Conservation (phyloP, 2,329 filamentous ascomycete genomes). For the Diaporthe australafricana region DNA sequence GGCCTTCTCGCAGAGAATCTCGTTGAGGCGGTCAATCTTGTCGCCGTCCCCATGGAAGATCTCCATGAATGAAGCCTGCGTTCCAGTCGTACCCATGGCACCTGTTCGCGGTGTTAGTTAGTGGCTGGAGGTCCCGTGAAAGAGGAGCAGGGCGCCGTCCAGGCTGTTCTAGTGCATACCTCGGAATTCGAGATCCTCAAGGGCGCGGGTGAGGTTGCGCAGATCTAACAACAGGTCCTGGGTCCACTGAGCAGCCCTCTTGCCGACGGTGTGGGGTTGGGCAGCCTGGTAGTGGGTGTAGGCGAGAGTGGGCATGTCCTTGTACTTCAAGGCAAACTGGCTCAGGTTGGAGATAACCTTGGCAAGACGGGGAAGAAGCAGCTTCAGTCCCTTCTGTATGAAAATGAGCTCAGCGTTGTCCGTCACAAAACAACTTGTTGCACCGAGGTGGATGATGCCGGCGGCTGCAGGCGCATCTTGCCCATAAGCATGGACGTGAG, state of each 20-base stretch:
- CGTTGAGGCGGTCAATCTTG: slow-evolving; percentile 67
- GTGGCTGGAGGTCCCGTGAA: neutral
- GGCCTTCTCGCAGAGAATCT: slow-evolving; percentile 64
- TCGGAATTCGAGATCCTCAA: slow-evolving; percentile 78
- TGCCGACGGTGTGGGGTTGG: slow-evolving; percentile 72
- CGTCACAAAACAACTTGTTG: slow-evolving; percentile 67
- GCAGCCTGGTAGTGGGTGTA: slow-evolving; percentile 81
- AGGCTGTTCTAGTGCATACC: slow-evolving; percentile 63
- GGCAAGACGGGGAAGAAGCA: slow-evolving; percentile 83
- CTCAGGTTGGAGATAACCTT: slow-evolving; percentile 81
- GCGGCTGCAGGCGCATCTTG: slow-evolving; percentile 79
- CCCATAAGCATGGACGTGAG: slow-evolving; percentile 80
- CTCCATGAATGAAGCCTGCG: slow-evolving; percentile 71
- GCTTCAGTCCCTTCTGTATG: slow-evolving; percentile 77
- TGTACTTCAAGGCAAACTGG: slow-evolving; percentile 78
- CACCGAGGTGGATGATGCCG: slow-evolving; percentile 71
- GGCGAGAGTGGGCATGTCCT: slow-evolving; percentile 73
- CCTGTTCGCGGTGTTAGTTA: slow-evolving; percentile 45
- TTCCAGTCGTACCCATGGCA: slow-evolving; percentile 75
- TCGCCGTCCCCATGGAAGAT: slow-evolving; percentile 59
- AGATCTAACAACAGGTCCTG: slow-evolving; percentile 62
- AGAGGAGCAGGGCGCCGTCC: neutral
- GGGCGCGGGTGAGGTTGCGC: slow-evolving; percentile 56
- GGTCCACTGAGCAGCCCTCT: slow-evolving; percentile 74
- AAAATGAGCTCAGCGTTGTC: slow-evolving; percentile 86